Evolutionary conservation across 1,139 yeast species (phyloP).

Genomic region (Ogataea hybrid): DNA sequence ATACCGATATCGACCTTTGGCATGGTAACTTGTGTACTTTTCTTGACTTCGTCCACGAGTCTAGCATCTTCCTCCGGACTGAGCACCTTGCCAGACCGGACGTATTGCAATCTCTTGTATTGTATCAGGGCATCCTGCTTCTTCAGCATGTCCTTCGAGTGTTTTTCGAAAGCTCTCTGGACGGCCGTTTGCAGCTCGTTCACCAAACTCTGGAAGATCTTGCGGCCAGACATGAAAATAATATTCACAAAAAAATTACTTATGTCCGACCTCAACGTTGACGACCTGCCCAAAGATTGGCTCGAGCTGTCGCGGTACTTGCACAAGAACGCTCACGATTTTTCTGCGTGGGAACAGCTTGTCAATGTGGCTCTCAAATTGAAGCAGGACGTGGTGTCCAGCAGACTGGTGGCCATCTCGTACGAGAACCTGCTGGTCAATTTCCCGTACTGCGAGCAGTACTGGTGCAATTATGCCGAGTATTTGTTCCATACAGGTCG

Average conservation of each 20-base stretch:
- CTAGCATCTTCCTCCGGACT: slow-evolving; percentile 28
- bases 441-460: slow-evolving; percentile 72
- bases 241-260: neutral
- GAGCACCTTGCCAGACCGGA: slow-evolving; percentile 38
- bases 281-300: slow-evolving; percentile 26
- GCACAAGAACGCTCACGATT: slow-evolving; percentile 23
- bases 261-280: slow-evolving; percentile 7
- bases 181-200: slow-evolving; percentile 48
- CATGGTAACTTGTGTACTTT: slow-evolving; percentile 17
- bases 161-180: slow-evolving; percentile 42
- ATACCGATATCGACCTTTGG: slow-evolving; percentile 31
- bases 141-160: slow-evolving; percentile 45
- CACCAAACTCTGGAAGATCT: slow-evolving; percentile 23
- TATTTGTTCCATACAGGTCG: slow-evolving; percentile 63
- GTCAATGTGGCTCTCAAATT: slow-evolving; percentile 11
- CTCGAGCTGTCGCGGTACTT: slow-evolving; percentile 22
- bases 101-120: slow-evolving; percentile 52
- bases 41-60: slow-evolving; percentile 25
- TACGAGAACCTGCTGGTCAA: slow-evolving; percentile 56
- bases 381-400: slow-evolving; percentile 27
- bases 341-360: slow-evolving; percentile 34
- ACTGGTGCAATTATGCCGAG: slow-evolving; percentile 76
- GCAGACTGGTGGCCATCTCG: slow-evolving; percentile 45
- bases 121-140: slow-evolving; percentile 51
- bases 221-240: slow-evolving; percentile 25